Base-by-base conservation (phyloP, 768 basidiomycete species). In the Gloeostereum incarnatum region DNA sequence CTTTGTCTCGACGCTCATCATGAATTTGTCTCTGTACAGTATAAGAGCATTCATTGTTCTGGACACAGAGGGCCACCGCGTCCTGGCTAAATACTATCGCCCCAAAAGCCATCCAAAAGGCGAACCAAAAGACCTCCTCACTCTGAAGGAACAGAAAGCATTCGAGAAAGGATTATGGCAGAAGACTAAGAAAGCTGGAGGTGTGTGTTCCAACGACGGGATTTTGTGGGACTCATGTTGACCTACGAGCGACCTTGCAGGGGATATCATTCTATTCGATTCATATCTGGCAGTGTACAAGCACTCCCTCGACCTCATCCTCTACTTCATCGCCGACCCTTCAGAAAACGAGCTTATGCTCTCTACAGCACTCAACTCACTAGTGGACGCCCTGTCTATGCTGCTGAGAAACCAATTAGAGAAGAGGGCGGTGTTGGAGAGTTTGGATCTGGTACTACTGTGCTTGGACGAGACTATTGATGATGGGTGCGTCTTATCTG, bases 391-490 rank as follows among this genome's bases (percentile, higher is more conserved):
- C 24, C 64, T 93, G 18, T 74, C 78, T 14, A 67, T 97, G 52
- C 69, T 98, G 22, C 70, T 99, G 20, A 72, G 92, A 31, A 92
- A 93, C 54, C 81, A 91, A 51, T 75, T 98, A 11, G 96, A 99
- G 68, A 98, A 97, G 64, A 72, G 94, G 10, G 86, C 81, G 7
- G 82, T 98, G 30, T 63, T 98, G 36, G 96, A 98, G 65, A 97
- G 91, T 60, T 62, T 98, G 34, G 96, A 98, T 60, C 53, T 98
- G 39, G 88, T 96, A 7, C 58, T 98, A 36, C 63, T 99, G 17
- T 93, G 92, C 50, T 63, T 97, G 36, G 96, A 98, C 60, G 96
- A 99, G 66, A 94, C 91, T 2, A 80, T 98, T 42, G 96, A 99
- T 59, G 92, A 99, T 54, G 96, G 96, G 94, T 97, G 58, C 49